Evolutionary conservation across 768 basidiomycete species (phyloP).

Genomic region (Crepidotus variabilis): DNA sequence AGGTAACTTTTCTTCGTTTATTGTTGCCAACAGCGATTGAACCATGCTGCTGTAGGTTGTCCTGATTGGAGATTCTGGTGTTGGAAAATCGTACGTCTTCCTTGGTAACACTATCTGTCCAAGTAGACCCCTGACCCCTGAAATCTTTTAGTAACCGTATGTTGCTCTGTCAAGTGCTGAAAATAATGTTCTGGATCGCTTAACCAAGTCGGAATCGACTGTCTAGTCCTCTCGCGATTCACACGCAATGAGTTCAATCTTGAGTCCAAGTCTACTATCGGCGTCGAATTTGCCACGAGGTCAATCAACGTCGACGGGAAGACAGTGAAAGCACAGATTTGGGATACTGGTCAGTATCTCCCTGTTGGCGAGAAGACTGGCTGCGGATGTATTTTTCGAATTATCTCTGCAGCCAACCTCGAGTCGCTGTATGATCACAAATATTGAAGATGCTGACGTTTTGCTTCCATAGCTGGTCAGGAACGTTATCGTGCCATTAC

Average conservation of each 20-base stretch:
- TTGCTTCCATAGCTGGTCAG: slow-evolving; percentile 73
- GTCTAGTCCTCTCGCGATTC: slow-evolving; percentile 95
- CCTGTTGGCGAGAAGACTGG: slow-evolving; percentile 1
- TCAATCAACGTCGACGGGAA: slow-evolving; percentile 95
- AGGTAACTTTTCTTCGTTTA: slow-evolving; percentile 48
- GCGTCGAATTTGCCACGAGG: slow-evolving; percentile 97
- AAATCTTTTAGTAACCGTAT: slow-evolving; percentile 53
- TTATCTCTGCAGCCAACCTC: no score
- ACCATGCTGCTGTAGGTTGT: slow-evolving; percentile 66
- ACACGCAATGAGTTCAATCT: slow-evolving; percentile 99
- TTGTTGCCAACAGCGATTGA: neutral
- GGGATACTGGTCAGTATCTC: slow-evolving; percentile 85
- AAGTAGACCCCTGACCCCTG: slow-evolving; percentile 7
- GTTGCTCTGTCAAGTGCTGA: slow-evolving; percentile 18
- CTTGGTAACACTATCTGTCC: slow-evolving; percentile 1
- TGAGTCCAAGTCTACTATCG: slow-evolving; percentile 98
- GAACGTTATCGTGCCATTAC: slow-evolving; percentile 98
- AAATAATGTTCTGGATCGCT: neutral
- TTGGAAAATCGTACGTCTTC: slow-evolving; percentile 94
- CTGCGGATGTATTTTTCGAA: no score
- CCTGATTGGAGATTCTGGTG: slow-evolving; percentile 97
- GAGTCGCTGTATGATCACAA: no score
- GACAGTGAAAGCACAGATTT: slow-evolving; percentile 97
- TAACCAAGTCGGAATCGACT: slow-evolving; percentile 8
- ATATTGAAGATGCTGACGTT: no score